Percentiles rank a stretch among this genome's conserved stretches.
Evolutionary conservation across 495 filamentous ascomycete species (phyloP).

Genomic region (Neurospora sp.): DNA sequence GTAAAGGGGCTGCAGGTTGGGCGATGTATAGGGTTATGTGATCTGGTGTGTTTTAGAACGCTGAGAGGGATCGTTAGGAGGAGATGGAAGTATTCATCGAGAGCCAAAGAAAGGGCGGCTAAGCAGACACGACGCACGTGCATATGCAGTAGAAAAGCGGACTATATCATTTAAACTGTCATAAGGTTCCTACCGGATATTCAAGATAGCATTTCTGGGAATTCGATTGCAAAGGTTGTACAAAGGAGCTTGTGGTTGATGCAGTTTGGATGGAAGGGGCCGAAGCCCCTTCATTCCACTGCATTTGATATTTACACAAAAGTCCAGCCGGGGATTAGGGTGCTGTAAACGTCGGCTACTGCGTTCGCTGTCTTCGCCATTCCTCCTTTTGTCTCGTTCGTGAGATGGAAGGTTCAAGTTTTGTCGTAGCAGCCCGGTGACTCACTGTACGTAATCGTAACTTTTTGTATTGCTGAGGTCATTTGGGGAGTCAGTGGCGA

Average conservation of each 20-base stretch:
- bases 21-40: background rate
- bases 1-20: conserved; percentile 12
- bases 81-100: background rate
- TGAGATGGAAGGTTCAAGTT: background rate
- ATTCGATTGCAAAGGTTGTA: background rate
- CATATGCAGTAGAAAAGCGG: background rate
- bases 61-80: background rate
- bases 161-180: background rate
- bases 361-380: too few species aligned
- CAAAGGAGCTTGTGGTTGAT: background rate
- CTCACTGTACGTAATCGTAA: background rate
- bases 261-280: background rate
- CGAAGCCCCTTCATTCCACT: background rate
- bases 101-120: background rate
- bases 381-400: background rate
- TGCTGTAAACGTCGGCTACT: too few species aligned
- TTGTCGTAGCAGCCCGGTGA: background rate
- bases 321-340: too few species aligned
- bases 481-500: background rate
- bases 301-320: background rate
- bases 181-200: background rate
- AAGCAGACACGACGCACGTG: background rate
- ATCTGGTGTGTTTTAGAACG: background rate
- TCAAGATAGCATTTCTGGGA: background rate
- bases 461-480: background rate